A percentile compares a stretch with the other conserved stretches of the same genome.
phyloP scores from a whole-genome alignment of 768 basidiomycete genomes.

The Boletus reticulatus region DNA sequence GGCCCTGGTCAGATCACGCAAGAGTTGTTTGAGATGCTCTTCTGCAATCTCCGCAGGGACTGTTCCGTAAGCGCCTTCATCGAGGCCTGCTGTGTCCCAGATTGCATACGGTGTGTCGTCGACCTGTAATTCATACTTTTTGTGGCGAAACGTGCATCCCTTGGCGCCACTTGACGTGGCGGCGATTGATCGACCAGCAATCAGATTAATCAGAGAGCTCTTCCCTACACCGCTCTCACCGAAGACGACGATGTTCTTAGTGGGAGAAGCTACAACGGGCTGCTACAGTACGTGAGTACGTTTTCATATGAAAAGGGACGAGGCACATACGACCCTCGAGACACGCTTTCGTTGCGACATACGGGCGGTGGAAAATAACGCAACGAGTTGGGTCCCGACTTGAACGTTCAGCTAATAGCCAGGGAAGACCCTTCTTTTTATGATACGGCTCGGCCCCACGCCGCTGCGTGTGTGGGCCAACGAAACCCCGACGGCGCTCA shows the following conservation, averaged over 20 bases:
- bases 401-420: constrained; percentile 2
- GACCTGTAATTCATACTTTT: constrained; percentile 27
- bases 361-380: constrained; percentile 13
- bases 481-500: constrained; percentile 23
- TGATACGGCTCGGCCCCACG: constrained; percentile 13
- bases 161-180: constrained; percentile 30
- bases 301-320: constrained; percentile 2
- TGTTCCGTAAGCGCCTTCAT: constrained; percentile 33
- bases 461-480: constrained; percentile 5
- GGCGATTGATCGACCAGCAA: constrained; percentile 39
- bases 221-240: constrained; percentile 36
- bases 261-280: constrained; percentile 1
- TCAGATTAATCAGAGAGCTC: constrained; percentile 43
- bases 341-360: constrained; percentile 25
- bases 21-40: constrained; percentile 21
- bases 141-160: constrained; percentile 35
- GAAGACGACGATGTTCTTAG: constrained; percentile 28
- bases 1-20: constrained; percentile 25
- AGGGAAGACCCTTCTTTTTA: constrained; percentile 18
- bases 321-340: constrained; percentile 11
- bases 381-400: constrained; percentile 6
- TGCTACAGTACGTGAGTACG: constrained; percentile 10
- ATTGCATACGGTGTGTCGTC: constrained; percentile 23
- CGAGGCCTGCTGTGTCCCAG: constrained; percentile 41
- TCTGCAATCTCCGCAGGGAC: constrained; percentile 31